Conservation (phyloP, 1,284 basidiomycete genomes). For the Lignosus rhinocerotis region DNA sequence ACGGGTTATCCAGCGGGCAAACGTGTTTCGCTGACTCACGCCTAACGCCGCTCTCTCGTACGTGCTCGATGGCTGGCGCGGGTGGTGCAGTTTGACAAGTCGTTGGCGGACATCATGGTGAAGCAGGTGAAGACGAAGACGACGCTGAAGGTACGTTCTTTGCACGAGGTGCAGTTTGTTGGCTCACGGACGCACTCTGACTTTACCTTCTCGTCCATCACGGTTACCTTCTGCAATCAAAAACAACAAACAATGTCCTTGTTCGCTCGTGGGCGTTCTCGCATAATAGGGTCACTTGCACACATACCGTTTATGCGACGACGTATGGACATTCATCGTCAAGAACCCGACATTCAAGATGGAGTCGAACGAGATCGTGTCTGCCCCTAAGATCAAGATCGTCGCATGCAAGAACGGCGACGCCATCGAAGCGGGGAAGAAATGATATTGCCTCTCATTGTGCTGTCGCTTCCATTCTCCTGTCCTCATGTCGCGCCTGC, state of each 20-base stretch:
- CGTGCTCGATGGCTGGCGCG: not conserved
- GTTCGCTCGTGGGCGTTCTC: not conserved
- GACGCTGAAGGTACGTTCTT: constrained; percentile 71
- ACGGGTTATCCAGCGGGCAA: not conserved
- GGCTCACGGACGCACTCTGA: constrained; percentile 3
- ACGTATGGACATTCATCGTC: constrained; percentile 97
- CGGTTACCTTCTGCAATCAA: too few relatives aligned
- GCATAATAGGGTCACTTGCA: constrained; percentile 76
- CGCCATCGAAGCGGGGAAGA: constrained; percentile 75
- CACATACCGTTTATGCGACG: constrained; percentile 94
- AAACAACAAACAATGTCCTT: not conserved
- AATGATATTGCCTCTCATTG: constrained; percentile 34
- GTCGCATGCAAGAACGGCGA: constrained; percentile 95
- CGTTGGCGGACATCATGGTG: constrained; percentile 85
- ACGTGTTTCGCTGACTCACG: constrained; percentile 9
- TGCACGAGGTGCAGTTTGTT: not conserved
- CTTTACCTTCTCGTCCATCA: not conserved
- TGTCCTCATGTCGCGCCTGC: not conserved
- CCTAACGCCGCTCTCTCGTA: not conserved
- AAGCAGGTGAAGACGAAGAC: constrained; percentile 93
- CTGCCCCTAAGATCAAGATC: constrained; percentile 85
- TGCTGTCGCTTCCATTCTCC: not conserved
- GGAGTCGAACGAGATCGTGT: constrained; percentile 85
- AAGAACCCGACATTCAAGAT: constrained; percentile 92
- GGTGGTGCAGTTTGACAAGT: constrained; percentile 84